phyloP scores from a whole-genome alignment of 75 land plant genomes.

The Sequoiadendron giganteum region DNA sequence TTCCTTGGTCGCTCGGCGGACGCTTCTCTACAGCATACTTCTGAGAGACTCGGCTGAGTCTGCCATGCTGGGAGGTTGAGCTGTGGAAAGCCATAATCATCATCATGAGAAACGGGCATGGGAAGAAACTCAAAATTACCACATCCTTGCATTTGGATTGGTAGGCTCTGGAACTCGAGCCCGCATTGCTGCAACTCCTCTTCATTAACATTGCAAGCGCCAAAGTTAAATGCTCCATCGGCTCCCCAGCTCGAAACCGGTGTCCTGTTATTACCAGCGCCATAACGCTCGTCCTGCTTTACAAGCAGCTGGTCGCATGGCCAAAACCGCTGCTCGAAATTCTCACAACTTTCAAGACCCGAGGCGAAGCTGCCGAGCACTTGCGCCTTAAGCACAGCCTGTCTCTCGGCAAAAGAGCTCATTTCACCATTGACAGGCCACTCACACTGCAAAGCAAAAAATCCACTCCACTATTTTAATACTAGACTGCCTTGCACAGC shows the following conservation, averaged over 20 bases:
- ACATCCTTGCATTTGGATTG: too few species aligned
- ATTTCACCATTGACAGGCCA: too few species aligned
- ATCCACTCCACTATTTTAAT: too few species aligned
- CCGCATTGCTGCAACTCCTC: not conserved
- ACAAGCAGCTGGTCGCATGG: not conserved
- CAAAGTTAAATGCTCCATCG: not conserved
- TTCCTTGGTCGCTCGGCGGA: not conserved
- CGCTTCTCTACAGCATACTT: not conserved
- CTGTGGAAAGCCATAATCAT: not conserved
- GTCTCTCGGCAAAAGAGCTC: too few species aligned
- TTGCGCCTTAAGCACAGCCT: too few species aligned
- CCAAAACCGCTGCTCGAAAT: too few species aligned
- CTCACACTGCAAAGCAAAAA: too few species aligned
- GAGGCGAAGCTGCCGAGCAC: too few species aligned
- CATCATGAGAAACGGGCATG: not conserved
- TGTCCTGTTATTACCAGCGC: not conserved
- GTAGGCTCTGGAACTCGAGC: not conserved
- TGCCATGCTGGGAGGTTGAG: not conserved
- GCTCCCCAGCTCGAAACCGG: not conserved
- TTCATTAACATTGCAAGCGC: not conserved
- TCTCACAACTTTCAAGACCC: too few species aligned
- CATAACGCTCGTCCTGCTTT: not conserved
- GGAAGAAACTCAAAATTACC: not conserved
- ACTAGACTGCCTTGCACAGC: too few species aligned
- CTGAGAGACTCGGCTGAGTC: not conserved